These are phyloP conservation scores for Microsporum ferrugineum DNA, from an alignment of 2,329 filamentous ascomycete genomes.

Conservation along the genomic window DNA sequence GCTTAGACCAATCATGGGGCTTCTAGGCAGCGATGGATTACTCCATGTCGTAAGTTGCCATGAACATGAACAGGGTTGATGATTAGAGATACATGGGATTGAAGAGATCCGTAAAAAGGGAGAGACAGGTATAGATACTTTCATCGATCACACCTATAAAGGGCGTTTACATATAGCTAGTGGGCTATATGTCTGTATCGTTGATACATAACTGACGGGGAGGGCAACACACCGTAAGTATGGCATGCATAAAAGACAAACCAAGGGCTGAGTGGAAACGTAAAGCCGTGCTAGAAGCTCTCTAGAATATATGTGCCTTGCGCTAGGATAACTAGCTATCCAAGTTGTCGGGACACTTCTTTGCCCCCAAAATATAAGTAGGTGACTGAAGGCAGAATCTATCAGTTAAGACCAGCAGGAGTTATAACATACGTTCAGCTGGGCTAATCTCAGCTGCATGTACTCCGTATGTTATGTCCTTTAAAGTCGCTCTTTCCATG, in stretches of 20 bases:
- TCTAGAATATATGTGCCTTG: not conserved
- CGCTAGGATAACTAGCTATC: not conserved
- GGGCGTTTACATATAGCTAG: not conserved
- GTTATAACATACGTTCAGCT: not conserved
- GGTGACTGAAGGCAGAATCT: not conserved
- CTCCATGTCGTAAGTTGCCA: not conserved
- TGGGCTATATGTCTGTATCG: not conserved
- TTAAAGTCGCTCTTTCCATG: too few relatives aligned
- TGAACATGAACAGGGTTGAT: not conserved
- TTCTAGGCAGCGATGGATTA: not conserved
- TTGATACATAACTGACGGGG: not conserved
- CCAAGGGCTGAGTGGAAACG: not conserved
- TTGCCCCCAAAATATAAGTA: not conserved
- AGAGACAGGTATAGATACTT: not conserved
- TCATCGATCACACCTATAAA: not conserved
- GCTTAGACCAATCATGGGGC: not conserved
- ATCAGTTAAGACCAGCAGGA: not conserved
- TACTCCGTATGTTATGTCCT: too few relatives aligned
- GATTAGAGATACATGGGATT: not conserved
- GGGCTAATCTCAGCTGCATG: not conserved
- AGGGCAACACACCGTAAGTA: not conserved
- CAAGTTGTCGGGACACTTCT: not conserved
- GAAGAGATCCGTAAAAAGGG: not conserved
- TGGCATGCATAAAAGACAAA: not conserved
- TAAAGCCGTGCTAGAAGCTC: not conserved